phyloP scores from a whole-genome alignment of 768 basidiomycete genomes.

The Coprinellus aureogranulatus region DNA sequence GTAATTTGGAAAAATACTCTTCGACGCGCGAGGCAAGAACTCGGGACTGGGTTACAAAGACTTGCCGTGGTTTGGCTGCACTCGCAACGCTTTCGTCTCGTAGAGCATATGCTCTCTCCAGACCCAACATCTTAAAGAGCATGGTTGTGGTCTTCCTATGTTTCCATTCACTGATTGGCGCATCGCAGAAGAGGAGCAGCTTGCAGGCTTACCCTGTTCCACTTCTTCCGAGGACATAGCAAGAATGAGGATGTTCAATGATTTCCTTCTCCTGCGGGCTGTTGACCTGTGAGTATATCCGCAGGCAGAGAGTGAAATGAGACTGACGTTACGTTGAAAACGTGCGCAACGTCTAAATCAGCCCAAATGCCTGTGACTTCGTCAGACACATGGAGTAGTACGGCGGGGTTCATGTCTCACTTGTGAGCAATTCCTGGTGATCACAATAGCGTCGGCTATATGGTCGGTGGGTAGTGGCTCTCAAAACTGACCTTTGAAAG shows the following conservation, averaged over 20 bases:
- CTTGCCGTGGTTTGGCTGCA: constrained; percentile 53
- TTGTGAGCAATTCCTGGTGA: constrained; percentile 23
- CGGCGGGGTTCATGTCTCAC: constrained; percentile 5
- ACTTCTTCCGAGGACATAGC: constrained; percentile 67
- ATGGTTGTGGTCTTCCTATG: constrained; percentile 73
- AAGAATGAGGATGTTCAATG: constrained; percentile 57
- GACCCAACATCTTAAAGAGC: constrained; percentile 65
- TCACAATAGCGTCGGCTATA: neutral
- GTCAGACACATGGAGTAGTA: neutral
- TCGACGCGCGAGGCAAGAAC: constrained; percentile 69
- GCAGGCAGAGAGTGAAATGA: neutral
- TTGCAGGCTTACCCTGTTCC: constrained; percentile 58
- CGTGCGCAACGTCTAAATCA: constrained; percentile 45
- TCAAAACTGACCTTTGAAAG: constrained; percentile 34
- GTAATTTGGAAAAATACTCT: constrained; percentile 46
- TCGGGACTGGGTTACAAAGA: constrained; percentile 72
- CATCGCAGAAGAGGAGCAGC: neutral
- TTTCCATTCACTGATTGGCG: neutral
- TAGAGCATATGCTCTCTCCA: no score
- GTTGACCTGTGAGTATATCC: neutral
- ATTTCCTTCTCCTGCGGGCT: constrained; percentile 53
- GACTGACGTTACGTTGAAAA: constrained; percentile 44
- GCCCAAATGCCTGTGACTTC: constrained; percentile 44
- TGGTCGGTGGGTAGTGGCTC: neutral
- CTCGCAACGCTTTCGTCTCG: constrained; percentile 5